Base-by-base conservation (phyloP, 78 protist genomes). In the Dictyostelium capitatum region DNA sequence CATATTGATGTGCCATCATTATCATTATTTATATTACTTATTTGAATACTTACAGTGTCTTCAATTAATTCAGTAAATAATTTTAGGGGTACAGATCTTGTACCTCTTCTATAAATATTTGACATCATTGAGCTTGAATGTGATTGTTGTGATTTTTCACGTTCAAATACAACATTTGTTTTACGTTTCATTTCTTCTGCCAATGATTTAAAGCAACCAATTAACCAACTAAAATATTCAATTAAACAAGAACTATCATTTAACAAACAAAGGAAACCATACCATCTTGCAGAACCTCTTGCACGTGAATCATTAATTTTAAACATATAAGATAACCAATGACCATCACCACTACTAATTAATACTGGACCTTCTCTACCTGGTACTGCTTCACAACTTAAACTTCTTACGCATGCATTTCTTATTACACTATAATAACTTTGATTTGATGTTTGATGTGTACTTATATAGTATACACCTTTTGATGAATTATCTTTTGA, bases 341-440 rank as follows among this genome's bases (percentile, higher is more conserved):
- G 48, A 32, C 70, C 83, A 37, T 85, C 92, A 28, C 47, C 78
- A 62, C 75, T 85, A 28, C 62, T 59, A 15, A 85, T 74, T 3
- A 75, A 28, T 9, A 85, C 92, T 2, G 92, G 92, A 2, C 92
- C 92, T 48, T 85, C 92, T 62, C 83, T 72, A n/a, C 83, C 92
- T 15, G 74, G 82, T 2, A 85, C 92, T 2, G 70, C 57, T 79
- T 85, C 92, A 59, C 92, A 85, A 37, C 80, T 65, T 12, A 85
- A 25, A 28, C 70, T 47, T 41, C 92, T 23, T 17, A 85, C 92
- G 59, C 92, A 85, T 28, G 78, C 75, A 62, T 56, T 85, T 75
- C 92, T 72, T 30, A 85, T 85, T 3, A 41, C 56, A 19, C 67
- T 43, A 59, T 85, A 85, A 59, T 85, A 85, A 17, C 65, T 47